Conservation (phyloP, 257 asterid genomes). For the Solanum gracilifrons region DNA sequence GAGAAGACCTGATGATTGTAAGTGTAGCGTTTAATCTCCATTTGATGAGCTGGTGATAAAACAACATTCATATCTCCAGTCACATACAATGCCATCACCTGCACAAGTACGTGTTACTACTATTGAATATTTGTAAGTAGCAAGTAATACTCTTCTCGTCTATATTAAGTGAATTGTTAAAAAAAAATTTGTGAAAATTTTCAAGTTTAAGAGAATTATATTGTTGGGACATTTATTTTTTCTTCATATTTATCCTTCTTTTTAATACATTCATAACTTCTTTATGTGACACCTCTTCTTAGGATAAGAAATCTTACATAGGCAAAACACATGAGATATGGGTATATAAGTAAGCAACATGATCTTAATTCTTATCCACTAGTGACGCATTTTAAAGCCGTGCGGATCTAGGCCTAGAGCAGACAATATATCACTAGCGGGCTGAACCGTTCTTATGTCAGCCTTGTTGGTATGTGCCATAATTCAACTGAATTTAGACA, state of each 20-base stretch:
- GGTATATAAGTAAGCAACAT: background rate
- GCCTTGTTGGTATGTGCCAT: background rate
- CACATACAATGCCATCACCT: conserved; percentile 24
- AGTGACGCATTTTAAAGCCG: too few species aligned
- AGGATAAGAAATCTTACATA: too few species aligned
- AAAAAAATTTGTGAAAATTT: too few species aligned
- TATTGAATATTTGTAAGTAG: background rate
- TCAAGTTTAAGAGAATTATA: background rate
- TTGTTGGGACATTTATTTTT: background rate
- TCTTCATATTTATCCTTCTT: background rate
- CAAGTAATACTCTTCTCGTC: background rate
- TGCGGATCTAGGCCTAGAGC: too few species aligned
- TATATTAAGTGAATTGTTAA: background rate
- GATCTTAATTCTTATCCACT: too few species aligned
- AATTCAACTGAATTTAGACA: background rate
- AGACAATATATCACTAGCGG: too few species aligned
- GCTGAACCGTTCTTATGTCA: too few species aligned
- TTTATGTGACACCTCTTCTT: background rate
- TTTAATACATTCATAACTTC: too few species aligned
- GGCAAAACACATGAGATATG: background rate
- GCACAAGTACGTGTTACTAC: background rate
- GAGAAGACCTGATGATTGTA: conserved; percentile 24
- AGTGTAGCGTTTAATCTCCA: conserved; percentile 23
- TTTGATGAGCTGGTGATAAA: conserved; percentile 13
- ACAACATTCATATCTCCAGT: conserved; percentile 19